Evolutionary conservation across 2,329 filamentous ascomycete species (phyloP), one percentile per base, ranked within the genome.

Genomic region (Didymella sp.): DNA sequence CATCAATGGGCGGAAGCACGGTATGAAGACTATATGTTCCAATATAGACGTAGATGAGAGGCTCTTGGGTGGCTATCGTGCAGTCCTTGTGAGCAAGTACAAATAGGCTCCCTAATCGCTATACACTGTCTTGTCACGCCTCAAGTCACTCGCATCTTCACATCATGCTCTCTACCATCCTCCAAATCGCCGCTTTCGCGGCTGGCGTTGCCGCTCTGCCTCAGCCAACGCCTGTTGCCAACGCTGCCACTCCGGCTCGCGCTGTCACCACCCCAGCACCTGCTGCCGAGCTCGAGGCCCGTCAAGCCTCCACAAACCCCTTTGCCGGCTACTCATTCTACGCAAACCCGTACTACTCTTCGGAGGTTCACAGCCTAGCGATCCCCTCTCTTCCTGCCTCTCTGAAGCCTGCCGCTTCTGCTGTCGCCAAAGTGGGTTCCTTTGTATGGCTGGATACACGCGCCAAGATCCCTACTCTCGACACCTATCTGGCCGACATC

Each of bases 311-410:
- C 17, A 84, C 83, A 17, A 84, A 84, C 64, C 80, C 81, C 0
- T 82, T 84, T 56, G 73, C 73, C 9, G 81, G 81, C 19, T 78
- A 80, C 56, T 74, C 80, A 57, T 77, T 82, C 43, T 84, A 83
- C 58, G 79, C 77, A 27, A 84, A 84, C 63, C 76, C 80, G 3
- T 83, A 81, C 72, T 84, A 84, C 69, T 76, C 81, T 4, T 81
- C 81, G 3, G 81, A 84, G 62, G 78, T 84, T 31, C 78, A 79
- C 52, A 80, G 71, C 31, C 75, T 82, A 17, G 88, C 88, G 7
- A 82, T 90, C 19, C 87, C 88, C 8, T 84, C 83, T 15, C 75
- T 91, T 58, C 83, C 83, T 4, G 62, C 82, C 4, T 78, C 84
- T 22, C 76, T 83, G 69, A 81, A 81, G 13, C 81, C 84, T 17